A percentile compares a stretch with the other conserved stretches of the same genome.
Conservation (phyloP, 306 rosid genomes). For the Canavalia ensiformis region DNA sequence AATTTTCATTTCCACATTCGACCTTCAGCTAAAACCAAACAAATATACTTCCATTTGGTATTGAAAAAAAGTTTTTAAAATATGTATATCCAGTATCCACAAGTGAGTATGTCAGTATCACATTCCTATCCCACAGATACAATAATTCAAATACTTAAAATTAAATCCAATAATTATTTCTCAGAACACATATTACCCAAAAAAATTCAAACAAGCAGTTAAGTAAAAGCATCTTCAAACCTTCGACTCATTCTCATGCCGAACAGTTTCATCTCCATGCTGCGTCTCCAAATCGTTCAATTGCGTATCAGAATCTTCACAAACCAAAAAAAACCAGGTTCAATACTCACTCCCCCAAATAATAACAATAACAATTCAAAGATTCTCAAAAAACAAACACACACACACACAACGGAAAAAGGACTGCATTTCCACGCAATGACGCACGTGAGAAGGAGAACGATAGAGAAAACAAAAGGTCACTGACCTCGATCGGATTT, state of each 20-base stretch:
- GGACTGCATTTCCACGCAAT: constrained; percentile 42
- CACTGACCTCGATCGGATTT: constrained; percentile 75
- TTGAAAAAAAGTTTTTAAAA: neutral
- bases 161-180: neutral
- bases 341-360: constrained; percentile 35
- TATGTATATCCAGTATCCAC: neutral
- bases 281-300: constrained; percentile 47
- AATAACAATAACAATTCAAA: neutral
- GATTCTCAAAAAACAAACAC: neutral
- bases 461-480: neutral
- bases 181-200: neutral
- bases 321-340: constrained; percentile 46
- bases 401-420: neutral
- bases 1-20: constrained; percentile 29
- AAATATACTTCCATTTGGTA: constrained; percentile 22
- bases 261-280: constrained; percentile 48
- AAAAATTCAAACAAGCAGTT: neutral
- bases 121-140: constrained; percentile 34
- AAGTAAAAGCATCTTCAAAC: constrained; percentile 50
- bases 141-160: constrained; percentile 20
- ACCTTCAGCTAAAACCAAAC: constrained; percentile 32
- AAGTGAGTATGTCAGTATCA: neutral
- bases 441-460: neutral
- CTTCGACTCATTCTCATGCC: constrained; percentile 60
- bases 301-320: constrained; percentile 75